These are phyloP conservation scores for Collybia nuda DNA, from an alignment of 768 basidiomycete species.

Conservation along the genomic window DNA sequence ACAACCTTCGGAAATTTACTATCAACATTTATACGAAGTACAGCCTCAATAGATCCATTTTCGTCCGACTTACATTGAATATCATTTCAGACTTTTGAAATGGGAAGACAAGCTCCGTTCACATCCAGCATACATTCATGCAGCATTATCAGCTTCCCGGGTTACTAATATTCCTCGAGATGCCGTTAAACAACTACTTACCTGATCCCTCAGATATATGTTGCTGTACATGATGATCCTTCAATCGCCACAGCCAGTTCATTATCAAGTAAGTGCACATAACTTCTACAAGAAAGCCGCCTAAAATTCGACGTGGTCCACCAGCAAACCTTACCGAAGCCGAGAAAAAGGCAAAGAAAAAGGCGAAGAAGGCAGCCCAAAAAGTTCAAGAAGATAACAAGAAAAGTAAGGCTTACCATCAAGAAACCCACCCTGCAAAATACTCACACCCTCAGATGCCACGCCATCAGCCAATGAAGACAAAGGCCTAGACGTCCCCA, in stretches of 20 bases:
- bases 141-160: constrained; percentile 69
- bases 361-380: constrained; percentile 77
- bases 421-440: constrained; percentile 1
- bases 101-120: constrained; percentile 84
- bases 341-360: constrained; percentile 84
- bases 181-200: constrained; percentile 4
- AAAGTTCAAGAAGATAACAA: constrained; percentile 68
- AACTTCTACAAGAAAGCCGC: neutral
- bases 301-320: neutral
- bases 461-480: constrained; percentile 53
- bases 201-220: constrained; percentile 58
- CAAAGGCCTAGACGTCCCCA: constrained; percentile 61
- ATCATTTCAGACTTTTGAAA: constrained; percentile 56
- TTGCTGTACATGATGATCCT: constrained; percentile 71
- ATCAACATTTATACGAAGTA: constrained; percentile 85
- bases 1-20: constrained; percentile 87
- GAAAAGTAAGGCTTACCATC: constrained; percentile 50
- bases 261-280: constrained; percentile 32
- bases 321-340: constrained; percentile 51
- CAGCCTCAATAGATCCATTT: constrained; percentile 21
- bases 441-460: constrained; percentile 16
- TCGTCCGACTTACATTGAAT: neutral
- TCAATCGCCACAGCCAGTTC: constrained; percentile 46
- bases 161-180: constrained; percentile 33
- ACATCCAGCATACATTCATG: constrained; percentile 73